Evolutionary conservation across 1,284 basidiomycete species (phyloP), one percentile per base, ranked within the genome.

Genomic region (Ustilago curta): DNA sequence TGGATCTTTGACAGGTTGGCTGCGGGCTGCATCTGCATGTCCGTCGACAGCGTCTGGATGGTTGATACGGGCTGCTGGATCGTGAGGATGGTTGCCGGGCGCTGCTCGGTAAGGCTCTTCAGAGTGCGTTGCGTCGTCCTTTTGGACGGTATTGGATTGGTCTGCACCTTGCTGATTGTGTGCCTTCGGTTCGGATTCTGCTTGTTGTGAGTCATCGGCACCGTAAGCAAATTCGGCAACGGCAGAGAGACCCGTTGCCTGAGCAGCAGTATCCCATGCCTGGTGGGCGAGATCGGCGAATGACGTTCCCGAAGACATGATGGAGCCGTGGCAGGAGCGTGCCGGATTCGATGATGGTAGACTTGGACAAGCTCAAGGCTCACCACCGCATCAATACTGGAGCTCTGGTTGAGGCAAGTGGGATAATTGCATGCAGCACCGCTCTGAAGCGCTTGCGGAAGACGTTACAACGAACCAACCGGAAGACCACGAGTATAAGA

Each of bases 261-360:
- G 53, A 4, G 65, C 64, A 4, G 65, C 68, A 2, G 61, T 42
- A n/a, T 77, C 76, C 58, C 54, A 60, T n/a, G 68, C 76, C 60
- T 77, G 76, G 18, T 77, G 76, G 39, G 59, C 58, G 37, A 77
- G 59, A 40, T 77, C 76, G 12, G 76, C 76, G 8, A 75, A 68
- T 2, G 71, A 77, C 8, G 76, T 77, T n/a, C 76, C 76, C 4
- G 76, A 76, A 0, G 73, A 64, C 73, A 72, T 71, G 25, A 16
- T 37, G 35, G 35, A 11, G 35, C 16, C 35, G 18, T 31, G 11
- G 23, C 4, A 16, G 9, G 37, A 21, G 32, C 43, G 14, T 31
- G 48, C 39, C 16, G 8, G 21, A n/a, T 37, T 42, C 25, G 19
- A 37, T 25, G 35, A 23, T 12, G 18, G 11, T 12, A 49, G 39